phyloP scores from a whole-genome alignment of 352 stramenopile species.

The Blastocystis sp. region DNA sequence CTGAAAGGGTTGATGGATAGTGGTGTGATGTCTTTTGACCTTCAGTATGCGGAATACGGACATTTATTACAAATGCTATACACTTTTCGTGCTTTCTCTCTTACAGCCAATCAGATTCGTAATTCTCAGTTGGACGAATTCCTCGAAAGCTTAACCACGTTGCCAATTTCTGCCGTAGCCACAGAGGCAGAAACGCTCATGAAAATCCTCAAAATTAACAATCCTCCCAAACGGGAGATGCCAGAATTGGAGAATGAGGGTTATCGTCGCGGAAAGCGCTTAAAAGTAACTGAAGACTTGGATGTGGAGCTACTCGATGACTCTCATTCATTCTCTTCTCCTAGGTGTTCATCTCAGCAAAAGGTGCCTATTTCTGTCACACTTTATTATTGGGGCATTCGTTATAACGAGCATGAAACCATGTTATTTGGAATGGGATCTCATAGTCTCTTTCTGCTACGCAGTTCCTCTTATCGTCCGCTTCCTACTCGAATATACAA shows the following conservation, averaged over 20 bases:
- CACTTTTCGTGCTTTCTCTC: not conserved
- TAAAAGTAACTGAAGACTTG: not conserved
- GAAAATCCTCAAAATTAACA: not conserved
- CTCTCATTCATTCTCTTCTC: not conserved
- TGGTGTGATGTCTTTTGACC: not conserved
- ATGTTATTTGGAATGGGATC: not conserved
- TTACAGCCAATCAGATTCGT: not conserved
- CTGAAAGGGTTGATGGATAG: not conserved
- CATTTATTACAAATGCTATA: conserved; percentile 29
- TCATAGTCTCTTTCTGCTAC: not conserved
- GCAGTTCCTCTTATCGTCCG: not conserved
- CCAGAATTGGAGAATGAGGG: not conserved
- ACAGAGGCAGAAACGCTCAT: not conserved
- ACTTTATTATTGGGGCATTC: conserved; percentile 20
- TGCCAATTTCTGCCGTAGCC: not conserved
- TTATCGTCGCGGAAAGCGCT: not conserved
- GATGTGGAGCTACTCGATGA: not conserved
- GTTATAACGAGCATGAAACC: not conserved
- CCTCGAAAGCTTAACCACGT: not conserved
- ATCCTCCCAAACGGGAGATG: not conserved
- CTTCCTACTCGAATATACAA: not conserved
- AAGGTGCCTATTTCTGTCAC: not conserved
- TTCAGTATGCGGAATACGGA: not conserved
- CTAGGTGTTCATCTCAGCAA: not conserved
- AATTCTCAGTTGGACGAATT: not conserved